Base-by-base conservation (phyloP, 768 basidiomycete species). In the Boletus rex-veris region DNA sequence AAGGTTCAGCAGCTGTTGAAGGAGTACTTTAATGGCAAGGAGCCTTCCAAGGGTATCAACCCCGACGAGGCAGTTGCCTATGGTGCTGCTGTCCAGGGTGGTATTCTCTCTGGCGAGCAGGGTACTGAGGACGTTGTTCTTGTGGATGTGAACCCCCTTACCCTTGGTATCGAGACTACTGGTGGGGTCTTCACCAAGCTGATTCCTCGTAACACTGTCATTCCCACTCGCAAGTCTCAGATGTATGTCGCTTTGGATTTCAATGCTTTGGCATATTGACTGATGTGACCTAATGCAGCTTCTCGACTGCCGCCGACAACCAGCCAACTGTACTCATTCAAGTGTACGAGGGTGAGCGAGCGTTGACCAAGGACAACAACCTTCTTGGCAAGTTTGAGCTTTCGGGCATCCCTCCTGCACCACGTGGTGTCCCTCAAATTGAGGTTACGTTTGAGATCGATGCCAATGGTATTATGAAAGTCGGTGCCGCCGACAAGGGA, bases 131-230 rank as follows among this genome's bases (percentile, higher is more conserved):
- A 93, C 61, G 81, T 98, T 58, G 88, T 98, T 57, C 88, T 99
- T 52, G 91, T 99, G 66, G 96, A 99, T 73, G 92, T 98, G 69
- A 89, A 87, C 77, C 94, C 96, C 26, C 83, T 98, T 38, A 96
- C 96, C 30, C 92, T 98, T 70, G 95, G 96, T 83, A 99, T 98
- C 64, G 96, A 98, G 82, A 98, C 95, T 64, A 96, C 95, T 37
- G 94, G 96, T 66, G 93, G 94, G 71, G 94, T 98, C 64, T 92
- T 98, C 80, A 98, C 94, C 62, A 97, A 96, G 75, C 81, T 99
- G 66, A 98, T 99, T 65, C 82, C 92, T 56, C 88, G 96, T 64
- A 98, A 98, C 85, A 98, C 96, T 40, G 16, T 38, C 68, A 94
- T 98, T 70, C 96, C 96, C 55, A 98, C 95, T 64, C 88, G 90